phyloP scores from a whole-genome alignment of 805 yeast species.

The Kazachstania kunashirensis region DNA sequence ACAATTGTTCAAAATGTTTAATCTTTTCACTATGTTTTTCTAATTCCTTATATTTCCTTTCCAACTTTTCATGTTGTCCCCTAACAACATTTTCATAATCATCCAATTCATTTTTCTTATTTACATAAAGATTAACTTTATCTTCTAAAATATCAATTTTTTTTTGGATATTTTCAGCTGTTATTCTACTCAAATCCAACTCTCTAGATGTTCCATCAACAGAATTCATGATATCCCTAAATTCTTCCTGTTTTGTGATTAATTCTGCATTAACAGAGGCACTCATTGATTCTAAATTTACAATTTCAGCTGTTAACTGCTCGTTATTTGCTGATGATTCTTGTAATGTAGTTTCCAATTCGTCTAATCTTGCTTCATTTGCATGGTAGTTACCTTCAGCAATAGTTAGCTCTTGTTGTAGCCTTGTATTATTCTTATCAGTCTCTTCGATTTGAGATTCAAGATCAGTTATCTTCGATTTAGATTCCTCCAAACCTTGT shows the following conservation, averaged over 20 bases:
- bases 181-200: constrained; percentile 47
- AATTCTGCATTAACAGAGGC: constrained; percentile 48
- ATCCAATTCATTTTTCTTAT: constrained; percentile 27
- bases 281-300: constrained; percentile 57
- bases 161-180: constrained; percentile 34
- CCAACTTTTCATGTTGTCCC: constrained; percentile 27
- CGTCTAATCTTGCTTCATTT: constrained; percentile 52
- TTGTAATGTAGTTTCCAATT: constrained; percentile 50
- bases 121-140: constrained; percentile 18
- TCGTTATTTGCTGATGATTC: constrained; percentile 57
- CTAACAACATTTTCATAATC: constrained; percentile 24
- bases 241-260: constrained; percentile 41
- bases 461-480: neutral
- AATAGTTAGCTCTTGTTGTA: constrained; percentile 61
- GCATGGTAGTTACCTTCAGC: constrained; percentile 73
- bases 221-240: constrained; percentile 51
- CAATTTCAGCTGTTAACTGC: constrained; percentile 55
- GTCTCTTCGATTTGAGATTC: constrained; percentile 4
- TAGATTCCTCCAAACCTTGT: constrained; percentile 2
- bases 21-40: constrained; percentile 15
- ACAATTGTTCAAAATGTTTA: constrained; percentile 1
- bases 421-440: constrained; percentile 33
- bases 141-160: constrained; percentile 28
- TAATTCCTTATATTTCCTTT: constrained; percentile 21
- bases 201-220: constrained; percentile 59